Conservation (phyloP, 495 filamentous ascomycete species). For the Xylaria venustula region DNA sequence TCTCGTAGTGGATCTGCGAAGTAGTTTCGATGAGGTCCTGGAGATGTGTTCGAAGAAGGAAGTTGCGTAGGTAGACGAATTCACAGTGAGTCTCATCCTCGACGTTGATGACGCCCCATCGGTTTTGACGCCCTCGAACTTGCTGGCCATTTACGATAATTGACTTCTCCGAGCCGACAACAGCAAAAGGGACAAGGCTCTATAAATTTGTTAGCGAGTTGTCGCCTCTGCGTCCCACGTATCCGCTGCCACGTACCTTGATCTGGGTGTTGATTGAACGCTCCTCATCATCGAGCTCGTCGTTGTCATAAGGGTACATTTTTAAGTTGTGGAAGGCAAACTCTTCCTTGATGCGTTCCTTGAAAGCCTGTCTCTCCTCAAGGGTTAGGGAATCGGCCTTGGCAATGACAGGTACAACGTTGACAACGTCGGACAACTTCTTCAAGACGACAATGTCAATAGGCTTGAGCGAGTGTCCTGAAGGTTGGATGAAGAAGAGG, state of each 20-base stretch:
- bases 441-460: conserved; percentile 99
- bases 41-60: conserved; percentile 92
- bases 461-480: conserved; percentile 94
- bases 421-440: conserved; percentile 98
- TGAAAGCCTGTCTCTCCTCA: conserved; percentile 93
- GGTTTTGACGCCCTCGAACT: conserved; percentile 95
- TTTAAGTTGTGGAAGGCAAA: conserved; percentile 99
- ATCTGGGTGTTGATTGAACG: conserved; percentile 89
- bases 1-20: conserved; percentile 99
- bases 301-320: conserved; percentile 99
- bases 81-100: conserved; percentile 99
- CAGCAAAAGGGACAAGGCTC: conserved; percentile 95
- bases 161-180: conserved; percentile 95
- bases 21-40: conserved; percentile 99
- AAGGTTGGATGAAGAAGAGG: conserved; percentile 99
- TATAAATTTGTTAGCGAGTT: conserved; percentile 41
- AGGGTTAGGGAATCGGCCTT: conserved; percentile 96
- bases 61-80: conserved; percentile 97
- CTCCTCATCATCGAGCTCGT: conserved; percentile 97
- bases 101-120: conserved; percentile 99
- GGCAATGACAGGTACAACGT: conserved; percentile 97
- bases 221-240: conserved; percentile 14
- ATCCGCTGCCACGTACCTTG: conserved; percentile 60
- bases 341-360: conserved; percentile 99
- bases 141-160: conserved; percentile 97